Conservation (phyloP, 495 filamentous ascomycete species). For the Daldinia decipiens region DNA sequence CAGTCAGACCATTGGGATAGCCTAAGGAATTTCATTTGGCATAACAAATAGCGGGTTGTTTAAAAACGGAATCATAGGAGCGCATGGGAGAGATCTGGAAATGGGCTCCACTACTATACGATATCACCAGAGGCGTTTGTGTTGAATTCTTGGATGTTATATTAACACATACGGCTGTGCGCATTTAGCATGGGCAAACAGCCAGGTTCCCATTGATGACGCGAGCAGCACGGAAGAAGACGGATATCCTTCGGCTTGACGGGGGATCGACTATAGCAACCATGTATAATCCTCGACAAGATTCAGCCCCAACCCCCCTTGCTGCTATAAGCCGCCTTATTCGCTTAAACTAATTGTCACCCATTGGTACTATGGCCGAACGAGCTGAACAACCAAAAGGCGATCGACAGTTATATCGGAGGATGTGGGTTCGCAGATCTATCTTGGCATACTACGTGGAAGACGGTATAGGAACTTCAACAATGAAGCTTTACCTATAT, state of each 20-base stretch:
- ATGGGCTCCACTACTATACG: slow-evolving; percentile 16
- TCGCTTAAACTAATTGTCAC: background rate
- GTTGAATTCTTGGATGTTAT: background rate
- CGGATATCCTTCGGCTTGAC: background rate
- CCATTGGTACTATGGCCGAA: background rate
- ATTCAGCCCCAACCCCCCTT: background rate
- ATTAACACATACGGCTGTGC: slow-evolving; percentile 12
- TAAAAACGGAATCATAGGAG: background rate
- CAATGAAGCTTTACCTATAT: background rate
- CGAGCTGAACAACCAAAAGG: background rate
- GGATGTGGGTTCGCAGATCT: background rate
- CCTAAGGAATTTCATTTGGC: slow-evolving; percentile 78
- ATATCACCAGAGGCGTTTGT: slow-evolving; percentile 30
- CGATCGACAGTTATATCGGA: background rate
- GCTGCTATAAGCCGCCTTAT: background rate
- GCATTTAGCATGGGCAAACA: slow-evolving; percentile 13
- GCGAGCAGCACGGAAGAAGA: slow-evolving; percentile 5
- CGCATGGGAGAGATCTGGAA: background rate
- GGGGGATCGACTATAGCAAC: background rate
- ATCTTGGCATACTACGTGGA: background rate
- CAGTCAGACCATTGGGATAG: slow-evolving; percentile 86
- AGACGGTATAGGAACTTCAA: background rate
- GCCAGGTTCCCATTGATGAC: slow-evolving; percentile 10
- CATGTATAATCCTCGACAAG: background rate
- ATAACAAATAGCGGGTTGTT: slow-evolving; percentile 74